A percentile compares a stretch with the other conserved stretches of the same genome.
Evolutionary conservation across 257 asterid genomes (phyloP).

Genomic region (Jacaranda mimosifolia): DNA sequence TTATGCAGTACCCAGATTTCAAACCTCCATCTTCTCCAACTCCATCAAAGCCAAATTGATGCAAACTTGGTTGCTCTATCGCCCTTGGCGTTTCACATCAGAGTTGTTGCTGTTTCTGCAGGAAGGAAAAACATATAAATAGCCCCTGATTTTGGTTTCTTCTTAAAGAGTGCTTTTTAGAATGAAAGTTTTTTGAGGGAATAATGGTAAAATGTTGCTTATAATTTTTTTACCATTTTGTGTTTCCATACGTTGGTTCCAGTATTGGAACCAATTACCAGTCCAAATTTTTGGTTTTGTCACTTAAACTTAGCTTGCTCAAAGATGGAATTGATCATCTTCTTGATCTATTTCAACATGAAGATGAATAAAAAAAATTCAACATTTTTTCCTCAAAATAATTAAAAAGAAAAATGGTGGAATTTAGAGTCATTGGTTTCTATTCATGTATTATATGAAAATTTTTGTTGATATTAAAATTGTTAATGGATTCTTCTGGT

Average conservation of each 20-base stretch:
- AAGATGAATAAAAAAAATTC: too few species aligned
- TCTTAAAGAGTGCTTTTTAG: background rate
- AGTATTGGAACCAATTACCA: background rate
- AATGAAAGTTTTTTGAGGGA: background rate
- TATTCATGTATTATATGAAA: too few species aligned
- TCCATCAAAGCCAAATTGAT: conserved; percentile 79
- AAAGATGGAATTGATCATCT: too few species aligned
- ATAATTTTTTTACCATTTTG: background rate
- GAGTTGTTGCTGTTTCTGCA: conserved; percentile 3
- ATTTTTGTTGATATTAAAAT: too few species aligned
- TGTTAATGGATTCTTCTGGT: too few species aligned
- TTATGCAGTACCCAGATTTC: conserved; percentile 83
- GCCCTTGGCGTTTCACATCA: background rate
- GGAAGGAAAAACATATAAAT: background rate
- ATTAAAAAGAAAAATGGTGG: too few species aligned
- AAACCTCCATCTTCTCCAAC: conserved; percentile 93
- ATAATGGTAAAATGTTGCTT: background rate
- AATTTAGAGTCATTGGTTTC: too few species aligned
- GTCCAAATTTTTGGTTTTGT: background rate
- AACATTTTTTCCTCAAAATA: background rate
- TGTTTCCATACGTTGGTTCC: background rate
- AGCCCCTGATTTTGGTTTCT: background rate
- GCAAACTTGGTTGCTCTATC: conserved; percentile 19
- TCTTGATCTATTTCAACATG: background rate
- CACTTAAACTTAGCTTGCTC: background rate